Base-by-base conservation (phyloP, 163 green algal genomes). In the Scenedesmus sp. region DNA sequence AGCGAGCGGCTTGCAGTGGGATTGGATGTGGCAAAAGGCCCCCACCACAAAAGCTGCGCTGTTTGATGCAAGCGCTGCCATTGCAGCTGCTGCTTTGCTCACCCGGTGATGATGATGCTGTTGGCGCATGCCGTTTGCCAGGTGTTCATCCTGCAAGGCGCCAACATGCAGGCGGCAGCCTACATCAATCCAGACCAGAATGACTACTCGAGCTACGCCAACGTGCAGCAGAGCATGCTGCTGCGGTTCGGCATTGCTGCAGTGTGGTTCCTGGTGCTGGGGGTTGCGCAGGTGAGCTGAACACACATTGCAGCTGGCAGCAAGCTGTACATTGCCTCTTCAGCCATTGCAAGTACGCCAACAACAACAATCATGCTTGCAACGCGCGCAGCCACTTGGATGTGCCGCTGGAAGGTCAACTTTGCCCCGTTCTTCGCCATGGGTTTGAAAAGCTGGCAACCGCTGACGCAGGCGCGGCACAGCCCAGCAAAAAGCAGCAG, bases 141-240 rank as follows among this genome's bases (percentile, higher is more conserved):
- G 88, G 88, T 92, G 10, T 92, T 92, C 88, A 94, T 96, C 52
- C 88, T 96, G 82, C 91, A 95, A 16, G 95, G 95, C n/a, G 88
- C 91, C 54, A 91, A 91, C 88, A 90, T 96, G 12, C 93, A 92
- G 57, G 59, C 88, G 1, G 82, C 94, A 12, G 94, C 87, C n/a
- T 82, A 94, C 86, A 91, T 96, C 66, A 94, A 92, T 3, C 95
- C 95, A 6, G 84, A 96, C 79, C 64, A 88, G 54, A 86, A 82
- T 64, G 88, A 95, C 91, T 95, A 92, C 86, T 73, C 34, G 34
- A 52, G 26, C 16, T 95, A 96, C 84, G 34, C 20, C 57, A 92
- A 91, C 86, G 89, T 93, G 8, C 84, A 91, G 54, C 88, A 89
- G 70, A 95, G 90, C 90, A 95, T 95, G 83, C 92, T 96, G 59